Base-by-base conservation (phyloP, 2,329 filamentous ascomycete genomes). In the Botrytis fabae region DNA sequence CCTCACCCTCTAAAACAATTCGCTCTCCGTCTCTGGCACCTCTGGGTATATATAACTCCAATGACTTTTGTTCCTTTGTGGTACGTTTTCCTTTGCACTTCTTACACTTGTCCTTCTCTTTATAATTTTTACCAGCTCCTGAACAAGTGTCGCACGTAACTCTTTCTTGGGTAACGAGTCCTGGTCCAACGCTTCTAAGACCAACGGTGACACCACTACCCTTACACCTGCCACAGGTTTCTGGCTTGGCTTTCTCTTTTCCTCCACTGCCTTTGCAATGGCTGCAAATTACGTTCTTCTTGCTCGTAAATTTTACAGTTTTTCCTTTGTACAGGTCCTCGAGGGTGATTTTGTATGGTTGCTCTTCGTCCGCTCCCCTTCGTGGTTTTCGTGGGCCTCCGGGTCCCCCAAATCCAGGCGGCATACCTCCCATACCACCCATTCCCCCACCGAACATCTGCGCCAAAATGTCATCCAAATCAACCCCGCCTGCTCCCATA, bases 321-420 rank as follows among this genome's bases (percentile, higher is more conserved):
- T 98, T 98, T 79, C 96, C 96, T 85, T 97, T 98, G 88, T 98
- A 99, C 46, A 99, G 87, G 83, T 99, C 96, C 82, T 98, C 96
- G 74, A 99, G 85, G 2, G 90, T 92, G 73, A 98, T 93, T 81
- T 94, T 91, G 84, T 99, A 98, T 78, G 93, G 89, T 79, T 97
- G 93, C 81, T 97, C 92, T 82, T 98, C 95, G 77, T 95, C 91
- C 70, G 88, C 90, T 63, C 95, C 94, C 78, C 90, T 92, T 74
- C 91, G 86, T 38, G 91, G 90, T 77, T 87, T 86, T 76, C 85
- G 85, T 18, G 89, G 89, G 4, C 87, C 86, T 48, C 70, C 65
- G 16, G 48, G 48, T 51, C 78, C 80, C 60, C 75, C 74, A 63
- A 79, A 78, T 73, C 76, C 77, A 61, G 79, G 77, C 35, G 80